Percentiles rank a stretch among this genome's conserved stretches.
These are phyloP conservation scores for Benincasa hispida DNA, from an alignment of 306 rosid species.

Conservation along the genomic window DNA sequence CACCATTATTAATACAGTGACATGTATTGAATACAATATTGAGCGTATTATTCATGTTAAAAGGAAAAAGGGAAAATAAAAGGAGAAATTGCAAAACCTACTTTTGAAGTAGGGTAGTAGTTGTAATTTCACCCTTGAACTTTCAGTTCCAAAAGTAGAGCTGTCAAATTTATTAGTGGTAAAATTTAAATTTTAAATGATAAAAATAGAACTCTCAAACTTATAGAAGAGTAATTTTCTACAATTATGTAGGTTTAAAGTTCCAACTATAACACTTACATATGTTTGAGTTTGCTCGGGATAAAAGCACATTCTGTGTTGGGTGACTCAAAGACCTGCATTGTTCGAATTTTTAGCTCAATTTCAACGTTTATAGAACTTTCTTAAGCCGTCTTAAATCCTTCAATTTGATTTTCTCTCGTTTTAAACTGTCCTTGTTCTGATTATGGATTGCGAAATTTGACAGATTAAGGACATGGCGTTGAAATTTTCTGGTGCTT, in stretches of 20 bases:
- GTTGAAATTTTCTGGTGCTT: constrained; percentile 65
- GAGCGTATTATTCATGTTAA: background rate
- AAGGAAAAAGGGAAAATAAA: background rate
- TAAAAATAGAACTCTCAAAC: too few species aligned
- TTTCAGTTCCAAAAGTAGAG: too few species aligned
- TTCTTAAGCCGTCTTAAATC: background rate
- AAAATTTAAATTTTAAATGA: too few species aligned
- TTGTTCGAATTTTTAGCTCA: background rate
- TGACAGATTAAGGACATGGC: constrained; percentile 86
- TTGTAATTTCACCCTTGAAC: too few species aligned
- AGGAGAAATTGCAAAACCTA: too few species aligned
- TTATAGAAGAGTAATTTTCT: too few species aligned
- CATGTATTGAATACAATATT: background rate
- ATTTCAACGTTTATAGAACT: background rate
- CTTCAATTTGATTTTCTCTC: background rate
- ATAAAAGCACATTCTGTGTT: background rate
- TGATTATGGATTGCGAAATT: background rate
- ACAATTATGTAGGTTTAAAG: too few species aligned
- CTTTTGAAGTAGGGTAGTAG: too few species aligned
- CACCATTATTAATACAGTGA: background rate
- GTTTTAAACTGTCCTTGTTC: background rate
- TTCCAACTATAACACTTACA: too few species aligned
- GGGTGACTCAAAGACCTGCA: background rate
- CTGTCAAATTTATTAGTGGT: too few species aligned
- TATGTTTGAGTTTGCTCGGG: too few species aligned